A percentile compares a stretch with the other conserved stretches of the same genome.
Conservation (phyloP, 1,284 basidiomycete genomes). For the Kalmanozyma brasiliensis region DNA sequence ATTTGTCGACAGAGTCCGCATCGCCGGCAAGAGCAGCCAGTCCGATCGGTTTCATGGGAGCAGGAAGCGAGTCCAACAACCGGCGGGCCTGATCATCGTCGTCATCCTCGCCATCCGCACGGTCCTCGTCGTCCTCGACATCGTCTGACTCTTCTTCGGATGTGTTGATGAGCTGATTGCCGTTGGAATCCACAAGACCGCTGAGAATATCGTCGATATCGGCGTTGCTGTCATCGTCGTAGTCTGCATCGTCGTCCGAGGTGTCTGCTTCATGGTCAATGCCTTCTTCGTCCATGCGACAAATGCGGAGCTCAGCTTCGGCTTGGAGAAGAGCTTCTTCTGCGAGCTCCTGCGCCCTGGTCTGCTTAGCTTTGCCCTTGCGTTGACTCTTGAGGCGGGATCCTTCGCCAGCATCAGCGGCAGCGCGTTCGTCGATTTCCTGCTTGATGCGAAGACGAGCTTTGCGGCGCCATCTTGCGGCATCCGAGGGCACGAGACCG, state of each 20-base stretch:
- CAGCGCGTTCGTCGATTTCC: conserved; percentile 53
- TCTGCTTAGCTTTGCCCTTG: conserved; percentile 61
- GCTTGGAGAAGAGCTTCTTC: conserved; percentile 45
- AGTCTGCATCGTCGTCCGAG: conserved; percentile 44
- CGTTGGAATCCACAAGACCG: conserved; percentile 11
- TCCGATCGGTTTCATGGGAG: conserved; percentile 19
- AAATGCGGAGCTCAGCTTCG: conserved; percentile 43
- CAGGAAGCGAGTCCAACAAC: conserved; percentile 15
- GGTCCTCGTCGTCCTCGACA: conserved; percentile 12
- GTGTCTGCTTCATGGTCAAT: conserved; percentile 43
- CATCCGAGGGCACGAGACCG: conserved; percentile 60
- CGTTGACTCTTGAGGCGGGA: conserved; percentile 29
- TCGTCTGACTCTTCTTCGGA: conserved; percentile 12
- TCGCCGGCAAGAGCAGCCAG: conserved; percentile 25
- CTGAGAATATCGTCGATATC: conserved; percentile 17
- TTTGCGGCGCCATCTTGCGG: conserved; percentile 59
- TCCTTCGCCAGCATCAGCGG: conserved; percentile 49
- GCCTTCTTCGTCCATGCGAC: conserved; percentile 46
- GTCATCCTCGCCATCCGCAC: conserved; percentile 14
- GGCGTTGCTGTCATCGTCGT: conserved; percentile 30
- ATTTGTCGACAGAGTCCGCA: conserved; percentile 1
- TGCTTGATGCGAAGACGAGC: conserved; percentile 45
- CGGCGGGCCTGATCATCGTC: conserved; percentile 15
- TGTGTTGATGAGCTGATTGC: conserved; percentile 1
- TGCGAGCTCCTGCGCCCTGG: conserved; percentile 45